phyloP scores from a whole-genome alignment of 805 yeast genomes.

The Hanseniaspora thailandica region DNA sequence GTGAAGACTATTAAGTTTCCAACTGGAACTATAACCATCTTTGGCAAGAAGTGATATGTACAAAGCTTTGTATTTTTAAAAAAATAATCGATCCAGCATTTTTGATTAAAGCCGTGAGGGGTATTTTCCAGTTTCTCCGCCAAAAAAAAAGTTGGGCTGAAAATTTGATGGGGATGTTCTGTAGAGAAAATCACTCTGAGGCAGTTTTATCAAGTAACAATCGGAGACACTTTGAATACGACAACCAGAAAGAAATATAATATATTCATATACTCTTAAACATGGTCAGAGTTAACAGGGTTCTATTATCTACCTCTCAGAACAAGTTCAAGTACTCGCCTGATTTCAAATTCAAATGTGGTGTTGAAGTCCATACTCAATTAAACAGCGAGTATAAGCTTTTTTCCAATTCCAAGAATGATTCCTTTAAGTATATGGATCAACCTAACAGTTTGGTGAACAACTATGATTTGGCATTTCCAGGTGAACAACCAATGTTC shows the following conservation, averaged over 20 bases:
- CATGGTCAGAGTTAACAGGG: background rate
- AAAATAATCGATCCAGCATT: background rate
- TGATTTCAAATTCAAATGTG: constrained; percentile 51
- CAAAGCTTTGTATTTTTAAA: background rate
- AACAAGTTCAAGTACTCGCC: constrained; percentile 16
- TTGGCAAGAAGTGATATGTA: background rate
- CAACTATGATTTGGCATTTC: constrained; percentile 72
- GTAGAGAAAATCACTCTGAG: too few relatives aligned
- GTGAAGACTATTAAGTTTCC: background rate
- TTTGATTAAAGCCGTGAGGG: too few relatives aligned
- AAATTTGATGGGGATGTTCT: background rate
- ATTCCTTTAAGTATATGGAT: constrained; percentile 34
- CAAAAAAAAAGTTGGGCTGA: background rate
- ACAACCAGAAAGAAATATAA: background rate
- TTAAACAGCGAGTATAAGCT: constrained; percentile 61
- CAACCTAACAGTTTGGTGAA: constrained; percentile 61
- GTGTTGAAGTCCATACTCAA: constrained; percentile 90
- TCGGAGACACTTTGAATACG: background rate
- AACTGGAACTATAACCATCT: background rate
- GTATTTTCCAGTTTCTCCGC: background rate
- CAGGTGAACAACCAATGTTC: constrained; percentile 81
- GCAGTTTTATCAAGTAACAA: too few relatives aligned
- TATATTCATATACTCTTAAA: background rate
- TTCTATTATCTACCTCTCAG: background rate
- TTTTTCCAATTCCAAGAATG: constrained; percentile 50